Conservation (phyloP, 202 grass and related monocot species). For the Bolboschoenoplectus hybrid region DNA sequence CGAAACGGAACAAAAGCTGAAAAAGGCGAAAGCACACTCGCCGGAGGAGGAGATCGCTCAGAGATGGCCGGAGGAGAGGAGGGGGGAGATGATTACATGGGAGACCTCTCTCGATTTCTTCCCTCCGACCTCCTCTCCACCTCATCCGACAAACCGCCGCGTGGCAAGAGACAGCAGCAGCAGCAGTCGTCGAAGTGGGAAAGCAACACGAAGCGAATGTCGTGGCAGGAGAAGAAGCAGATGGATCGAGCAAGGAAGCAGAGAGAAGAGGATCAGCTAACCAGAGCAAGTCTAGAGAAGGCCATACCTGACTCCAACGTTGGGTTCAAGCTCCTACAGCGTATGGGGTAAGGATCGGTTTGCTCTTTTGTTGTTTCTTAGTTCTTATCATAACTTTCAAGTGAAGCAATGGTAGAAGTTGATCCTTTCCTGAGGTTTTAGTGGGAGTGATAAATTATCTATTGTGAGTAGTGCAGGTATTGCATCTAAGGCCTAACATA, state of each 20-base stretch:
- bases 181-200: conserved; percentile 29
- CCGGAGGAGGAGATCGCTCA: conserved; percentile 27
- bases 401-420: neutral
- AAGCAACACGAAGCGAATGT: conserved; percentile 56
- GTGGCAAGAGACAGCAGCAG: conserved; percentile 40
- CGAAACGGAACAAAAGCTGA: conserved; percentile 7
- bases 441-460: neutral
- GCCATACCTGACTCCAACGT: conserved; percentile 85
- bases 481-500: neutral
- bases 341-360: conserved; percentile 69
- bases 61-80: conserved; percentile 43
- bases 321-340: conserved; percentile 78
- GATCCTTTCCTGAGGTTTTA: neutral
- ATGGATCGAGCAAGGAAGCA: conserved; percentile 64
- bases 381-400: neutral
- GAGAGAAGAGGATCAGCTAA: conserved; percentile 72
- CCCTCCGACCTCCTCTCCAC: conserved; percentile 41
- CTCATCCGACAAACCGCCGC: conserved; percentile 29
- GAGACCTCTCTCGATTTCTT: conserved; percentile 77
- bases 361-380: neutral
- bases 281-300: conserved; percentile 55
- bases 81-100: conserved; percentile 92
- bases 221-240: conserved; percentile 66
- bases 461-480: neutral
- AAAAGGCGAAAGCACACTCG: neutral